Evolutionary conservation across 2,329 filamentous ascomycete species (phyloP).

Genomic region (Xylariomycetidae sp.): DNA sequence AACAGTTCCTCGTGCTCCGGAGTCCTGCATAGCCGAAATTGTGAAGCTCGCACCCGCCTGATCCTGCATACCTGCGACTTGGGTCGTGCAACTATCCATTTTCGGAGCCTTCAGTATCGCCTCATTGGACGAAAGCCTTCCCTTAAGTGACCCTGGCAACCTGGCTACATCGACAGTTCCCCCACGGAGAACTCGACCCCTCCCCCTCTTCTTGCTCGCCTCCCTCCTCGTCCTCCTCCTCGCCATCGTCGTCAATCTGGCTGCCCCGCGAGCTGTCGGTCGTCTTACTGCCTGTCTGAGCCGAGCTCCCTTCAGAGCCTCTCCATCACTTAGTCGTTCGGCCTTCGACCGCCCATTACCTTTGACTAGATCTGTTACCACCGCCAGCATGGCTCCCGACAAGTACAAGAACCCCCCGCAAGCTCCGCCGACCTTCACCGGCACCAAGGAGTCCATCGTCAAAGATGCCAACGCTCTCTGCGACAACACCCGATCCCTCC

Average conservation of each 20-base stretch:
- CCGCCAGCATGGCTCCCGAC: conserved; percentile 57
- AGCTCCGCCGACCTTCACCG: conserved; percentile 70
- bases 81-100: conserved; percentile 2
- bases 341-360: conserved; percentile 21
- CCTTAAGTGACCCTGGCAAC: conserved; percentile 30
- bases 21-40: too few species aligned
- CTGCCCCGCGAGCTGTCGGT: conserved; percentile 51
- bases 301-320: conserved; percentile 42
- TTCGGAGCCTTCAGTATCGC: conserved; percentile 6
- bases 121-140: conserved; percentile 12
- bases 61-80: too few species aligned
- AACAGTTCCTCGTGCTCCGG: too few species aligned
- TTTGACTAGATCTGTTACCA: conserved; percentile 31
- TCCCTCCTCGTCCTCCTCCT: conserved; percentile 47
- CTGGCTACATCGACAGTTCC: conserved; percentile 19
- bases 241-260: conserved; percentile 56
- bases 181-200: conserved; percentile 19
- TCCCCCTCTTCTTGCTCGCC: conserved; percentile 42
- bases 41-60: too few species aligned
- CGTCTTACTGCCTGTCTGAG: conserved; percentile 54
- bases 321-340: conserved; percentile 24
- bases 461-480: conserved; percentile 62
- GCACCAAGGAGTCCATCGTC: conserved; percentile 63
- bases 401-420: conserved; percentile 71
- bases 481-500: conserved; percentile 52